Evolutionary conservation across 2,329 filamentous ascomycete genomes (phyloP).

Genomic region (Ophiostoma sp.): DNA sequence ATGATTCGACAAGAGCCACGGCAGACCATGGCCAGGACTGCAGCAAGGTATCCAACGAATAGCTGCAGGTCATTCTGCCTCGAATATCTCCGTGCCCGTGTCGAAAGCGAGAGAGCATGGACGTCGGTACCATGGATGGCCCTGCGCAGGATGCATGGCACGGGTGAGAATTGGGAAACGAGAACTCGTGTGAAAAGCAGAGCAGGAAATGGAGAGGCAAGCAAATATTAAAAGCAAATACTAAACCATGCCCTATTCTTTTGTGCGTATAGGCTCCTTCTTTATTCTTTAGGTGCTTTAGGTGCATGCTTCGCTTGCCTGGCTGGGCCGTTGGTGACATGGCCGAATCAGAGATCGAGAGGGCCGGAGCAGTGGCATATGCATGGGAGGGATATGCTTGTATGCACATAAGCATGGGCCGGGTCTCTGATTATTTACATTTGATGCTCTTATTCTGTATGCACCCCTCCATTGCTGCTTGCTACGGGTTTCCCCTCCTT

Average conservation of each 20-base stretch:
- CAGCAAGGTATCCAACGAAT: not conserved
- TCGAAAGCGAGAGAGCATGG: not conserved
- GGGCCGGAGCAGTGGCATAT: not conserved
- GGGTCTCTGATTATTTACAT: not conserved
- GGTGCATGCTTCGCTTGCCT: not conserved
- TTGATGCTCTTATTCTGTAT: not conserved
- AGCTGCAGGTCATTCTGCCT: not conserved
- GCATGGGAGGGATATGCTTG: not conserved
- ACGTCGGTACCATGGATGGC: not conserved
- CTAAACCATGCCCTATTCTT: not conserved
- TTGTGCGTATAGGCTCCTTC: not conserved
- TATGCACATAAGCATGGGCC: not conserved
- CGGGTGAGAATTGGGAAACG: not conserved
- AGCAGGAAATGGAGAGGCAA: too few relatives aligned
- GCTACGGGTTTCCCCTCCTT: not conserved
- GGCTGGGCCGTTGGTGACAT: too few relatives aligned
- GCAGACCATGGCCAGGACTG: not conserved
- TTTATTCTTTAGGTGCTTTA: not conserved
- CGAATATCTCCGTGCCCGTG: not conserved
- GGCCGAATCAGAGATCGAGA: not conserved
- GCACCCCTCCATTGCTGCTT: constrained; percentile 6
- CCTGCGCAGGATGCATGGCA: not conserved
- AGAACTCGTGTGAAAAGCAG: not conserved
- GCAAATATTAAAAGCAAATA: not conserved
- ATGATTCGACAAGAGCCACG: not conserved